A percentile compares a stretch with the other conserved stretches of the same genome.
Conservation (phyloP, 169 alveolate species). For the Cytauxzoon felis region DNA sequence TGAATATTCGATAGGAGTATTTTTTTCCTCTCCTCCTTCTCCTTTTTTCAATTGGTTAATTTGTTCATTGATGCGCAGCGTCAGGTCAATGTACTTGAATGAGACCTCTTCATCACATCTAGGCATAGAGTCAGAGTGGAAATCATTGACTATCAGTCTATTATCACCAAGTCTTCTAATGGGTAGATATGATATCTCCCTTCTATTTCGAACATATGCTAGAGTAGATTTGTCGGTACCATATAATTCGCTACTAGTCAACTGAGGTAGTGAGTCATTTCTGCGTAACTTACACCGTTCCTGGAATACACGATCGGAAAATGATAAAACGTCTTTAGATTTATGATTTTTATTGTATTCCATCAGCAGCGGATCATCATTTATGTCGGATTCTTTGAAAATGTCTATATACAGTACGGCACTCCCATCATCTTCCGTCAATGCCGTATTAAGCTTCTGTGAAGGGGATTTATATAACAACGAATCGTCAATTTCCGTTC, state of each 20-base stretch:
- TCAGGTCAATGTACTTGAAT: too few relatives aligned
- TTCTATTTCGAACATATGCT: too few relatives aligned
- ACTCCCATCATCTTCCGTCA: not conserved
- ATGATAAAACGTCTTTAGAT: not conserved
- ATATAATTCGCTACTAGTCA: not conserved
- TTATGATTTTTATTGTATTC: not conserved
- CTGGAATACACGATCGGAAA: slow-evolving; percentile 19
- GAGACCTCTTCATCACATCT: too few relatives aligned
- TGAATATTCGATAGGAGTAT: too few relatives aligned
- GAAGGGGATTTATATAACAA: slow-evolving; percentile 27
- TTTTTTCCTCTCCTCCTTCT: too few relatives aligned
- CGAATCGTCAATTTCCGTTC: slow-evolving; percentile 1
- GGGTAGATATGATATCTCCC: too few relatives aligned
- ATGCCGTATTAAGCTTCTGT: not conserved
- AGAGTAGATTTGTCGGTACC: not conserved
- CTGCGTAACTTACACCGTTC: slow-evolving; percentile 12
- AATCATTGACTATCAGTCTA: too few relatives aligned
- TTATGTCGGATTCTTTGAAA: slow-evolving; percentile 5
- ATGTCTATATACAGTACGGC: slow-evolving; percentile 2
- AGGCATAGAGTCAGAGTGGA: too few relatives aligned
- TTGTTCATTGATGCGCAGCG: too few relatives aligned
- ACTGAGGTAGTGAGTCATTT: not conserved
- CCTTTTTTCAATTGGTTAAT: too few relatives aligned
- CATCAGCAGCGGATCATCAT: too few relatives aligned
- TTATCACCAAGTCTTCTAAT: too few relatives aligned